Evolutionary conservation across 2,329 filamentous ascomycete genomes (phyloP).

Genomic region (Ceratocystis harringtonii): DNA sequence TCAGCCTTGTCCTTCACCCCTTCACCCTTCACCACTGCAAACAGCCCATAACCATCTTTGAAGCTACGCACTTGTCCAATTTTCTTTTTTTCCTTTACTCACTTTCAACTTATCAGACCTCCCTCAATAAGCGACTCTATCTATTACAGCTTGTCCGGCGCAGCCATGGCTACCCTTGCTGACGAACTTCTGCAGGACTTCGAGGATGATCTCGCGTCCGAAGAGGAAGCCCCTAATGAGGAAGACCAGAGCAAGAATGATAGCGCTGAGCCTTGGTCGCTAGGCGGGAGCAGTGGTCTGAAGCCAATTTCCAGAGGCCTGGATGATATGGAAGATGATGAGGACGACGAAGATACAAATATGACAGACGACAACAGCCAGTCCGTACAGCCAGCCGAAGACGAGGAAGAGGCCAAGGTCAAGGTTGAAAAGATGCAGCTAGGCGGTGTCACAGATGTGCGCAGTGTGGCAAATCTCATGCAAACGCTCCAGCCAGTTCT

Average conservation of each 20-base stretch:
- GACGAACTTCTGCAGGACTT: slow-evolving; percentile 90
- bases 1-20: slow-evolving; percentile 4
- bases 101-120: no score
- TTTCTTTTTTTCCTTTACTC: no score
- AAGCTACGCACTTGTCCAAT: neutral
- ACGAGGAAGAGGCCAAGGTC: slow-evolving; percentile 57
- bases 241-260: slow-evolving; percentile 31
- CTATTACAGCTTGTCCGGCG: neutral
- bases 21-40: neutral
- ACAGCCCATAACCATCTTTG: neutral
- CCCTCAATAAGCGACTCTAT: no score
- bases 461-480: slow-evolving; percentile 67
- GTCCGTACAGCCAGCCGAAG: slow-evolving; percentile 37
- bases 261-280: neutral
- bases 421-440: slow-evolving; percentile 71
- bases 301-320: slow-evolving; percentile 26
- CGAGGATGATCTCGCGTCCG: slow-evolving; percentile 44
- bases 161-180: slow-evolving; percentile 69
- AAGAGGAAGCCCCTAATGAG: slow-evolving; percentile 44
- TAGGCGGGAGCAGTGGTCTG: slow-evolving; percentile 2
- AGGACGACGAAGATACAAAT: slow-evolving; percentile 46
- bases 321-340: slow-evolving; percentile 42
- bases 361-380: slow-evolving; percentile 32
- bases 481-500: slow-evolving; percentile 66
- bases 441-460: slow-evolving; percentile 57